A percentile compares a stretch with the other conserved stretches of the same genome.
These are phyloP conservation scores for Lasiosphaeria ovina DNA, from an alignment of 495 filamentous ascomycete species.

Conservation along the genomic window DNA sequence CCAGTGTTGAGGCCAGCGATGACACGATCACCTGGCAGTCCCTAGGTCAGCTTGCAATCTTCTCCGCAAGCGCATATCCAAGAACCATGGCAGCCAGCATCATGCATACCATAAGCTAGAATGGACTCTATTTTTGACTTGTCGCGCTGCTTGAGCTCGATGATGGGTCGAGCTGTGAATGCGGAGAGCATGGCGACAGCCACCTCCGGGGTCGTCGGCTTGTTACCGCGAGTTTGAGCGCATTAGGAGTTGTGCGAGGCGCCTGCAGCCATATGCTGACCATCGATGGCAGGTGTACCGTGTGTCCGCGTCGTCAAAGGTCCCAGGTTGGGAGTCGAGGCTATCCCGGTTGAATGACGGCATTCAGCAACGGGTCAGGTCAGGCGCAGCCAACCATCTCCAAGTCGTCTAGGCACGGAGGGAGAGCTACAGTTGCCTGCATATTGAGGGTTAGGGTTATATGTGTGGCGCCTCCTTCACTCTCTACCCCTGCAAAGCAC, in stretches of 20 bases:
- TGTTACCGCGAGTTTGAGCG: slow-evolving; percentile 18
- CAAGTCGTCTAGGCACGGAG: neutral
- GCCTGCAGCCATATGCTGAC: too few relatives aligned
- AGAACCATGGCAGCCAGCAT: neutral
- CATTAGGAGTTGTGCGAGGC: slow-evolving; percentile 18
- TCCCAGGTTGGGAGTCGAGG: too few relatives aligned
- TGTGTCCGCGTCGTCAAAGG: too few relatives aligned
- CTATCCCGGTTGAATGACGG: too few relatives aligned
- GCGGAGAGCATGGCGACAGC: slow-evolving; percentile 83
- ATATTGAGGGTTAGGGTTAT: neutral
- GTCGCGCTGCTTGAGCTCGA: slow-evolving; percentile 93
- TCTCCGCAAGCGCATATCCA: neutral
- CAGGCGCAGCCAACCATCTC: neutral
- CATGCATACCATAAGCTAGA: slow-evolving; percentile 71
- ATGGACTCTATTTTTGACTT: slow-evolving; percentile 95
- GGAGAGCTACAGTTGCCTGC: too few relatives aligned
- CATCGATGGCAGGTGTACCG: too few relatives aligned
- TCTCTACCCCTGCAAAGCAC: neutral
- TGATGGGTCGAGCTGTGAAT: slow-evolving; percentile 91
- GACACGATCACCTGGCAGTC: slow-evolving; percentile 69
- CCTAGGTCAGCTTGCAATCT: slow-evolving; percentile 11
- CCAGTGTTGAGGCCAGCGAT: slow-evolving; percentile 90
- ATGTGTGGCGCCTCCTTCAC: neutral
- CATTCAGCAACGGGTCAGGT: too few relatives aligned
- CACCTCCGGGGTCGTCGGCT: slow-evolving; percentile 22